phyloP scores from a whole-genome alignment of 2,329 filamentous ascomycete species.

The Claviceps africana region DNA sequence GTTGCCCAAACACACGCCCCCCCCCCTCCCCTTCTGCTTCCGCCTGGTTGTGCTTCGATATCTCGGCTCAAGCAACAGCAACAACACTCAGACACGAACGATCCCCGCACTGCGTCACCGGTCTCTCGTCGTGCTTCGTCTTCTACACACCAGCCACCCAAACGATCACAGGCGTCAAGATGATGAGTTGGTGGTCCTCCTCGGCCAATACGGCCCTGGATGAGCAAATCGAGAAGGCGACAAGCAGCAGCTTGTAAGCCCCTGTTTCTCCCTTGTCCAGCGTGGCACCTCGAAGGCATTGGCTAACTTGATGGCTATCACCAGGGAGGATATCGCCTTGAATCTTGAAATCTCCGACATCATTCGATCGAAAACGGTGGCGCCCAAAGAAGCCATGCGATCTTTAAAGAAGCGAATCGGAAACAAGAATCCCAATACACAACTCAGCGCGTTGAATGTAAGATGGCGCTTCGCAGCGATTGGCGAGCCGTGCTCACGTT shows the following conservation, averaged over 20 bases:
- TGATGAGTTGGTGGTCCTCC: conserved; percentile 95
- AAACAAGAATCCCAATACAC: conserved; percentile 94
- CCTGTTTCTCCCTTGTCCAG: not conserved
- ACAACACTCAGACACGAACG: not conserved
- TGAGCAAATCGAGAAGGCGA: conserved; percentile 93
- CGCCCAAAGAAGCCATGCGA: conserved; percentile 96
- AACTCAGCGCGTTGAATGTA: conserved; percentile 88
- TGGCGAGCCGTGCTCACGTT: not conserved
- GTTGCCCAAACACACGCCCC: too few species aligned
- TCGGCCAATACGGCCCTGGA: conserved; percentile 83
- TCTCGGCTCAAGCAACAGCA: not conserved
- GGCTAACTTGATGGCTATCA: conserved; percentile 5
- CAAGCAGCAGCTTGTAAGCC: conserved; percentile 76
- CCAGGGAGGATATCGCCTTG: conserved; percentile 84
- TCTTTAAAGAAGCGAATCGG: conserved; percentile 86
- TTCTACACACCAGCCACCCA: not conserved
- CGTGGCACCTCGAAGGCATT: not conserved
- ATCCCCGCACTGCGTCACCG: not conserved
- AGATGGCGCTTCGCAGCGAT: conserved; percentile 8
- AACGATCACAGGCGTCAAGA: conserved; percentile 18
- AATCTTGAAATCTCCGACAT: conserved; percentile 97
- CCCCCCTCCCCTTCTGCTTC: too few species aligned
- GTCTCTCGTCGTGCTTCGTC: not conserved
- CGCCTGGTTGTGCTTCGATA: not conserved
- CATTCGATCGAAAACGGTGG: conserved; percentile 93